Percentiles rank a stretch among this genome's conserved stretches.
Conservation (phyloP, 2,329 filamentous ascomycete genomes). For the Keithomyces neogunnii region DNA sequence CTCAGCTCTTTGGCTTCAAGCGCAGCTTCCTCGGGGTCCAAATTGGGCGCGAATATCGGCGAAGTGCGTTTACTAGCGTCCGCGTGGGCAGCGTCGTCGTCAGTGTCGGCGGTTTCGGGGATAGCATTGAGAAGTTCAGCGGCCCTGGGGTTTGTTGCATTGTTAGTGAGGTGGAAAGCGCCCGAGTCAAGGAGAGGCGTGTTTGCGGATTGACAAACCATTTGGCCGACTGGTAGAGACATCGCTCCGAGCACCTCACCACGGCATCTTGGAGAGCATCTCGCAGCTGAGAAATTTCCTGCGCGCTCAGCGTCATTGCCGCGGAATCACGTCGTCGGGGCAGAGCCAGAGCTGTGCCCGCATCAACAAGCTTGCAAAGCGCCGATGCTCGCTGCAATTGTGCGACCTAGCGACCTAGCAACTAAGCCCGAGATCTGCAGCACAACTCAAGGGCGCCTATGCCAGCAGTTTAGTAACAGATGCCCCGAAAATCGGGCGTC, state of each 20-base stretch:
- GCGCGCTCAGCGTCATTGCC: constrained; percentile 44
- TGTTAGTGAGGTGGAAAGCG: neutral
- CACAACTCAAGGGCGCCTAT: too few species aligned
- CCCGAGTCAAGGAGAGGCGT: neutral
- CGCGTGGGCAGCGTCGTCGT: constrained; percentile 28
- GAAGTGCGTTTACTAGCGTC: constrained; percentile 31
- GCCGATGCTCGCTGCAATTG: too few species aligned
- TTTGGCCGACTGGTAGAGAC: constrained; percentile 93
- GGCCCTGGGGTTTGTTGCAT: constrained; percentile 53
- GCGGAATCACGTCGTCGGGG: neutral
- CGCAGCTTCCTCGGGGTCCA: constrained; percentile 62
- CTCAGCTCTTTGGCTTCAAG: constrained; percentile 73
- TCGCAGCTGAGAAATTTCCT: constrained; percentile 57
- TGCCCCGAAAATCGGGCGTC: neutral
- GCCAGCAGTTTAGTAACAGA: neutral
- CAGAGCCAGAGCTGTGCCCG: neutral
- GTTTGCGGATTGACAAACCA: constrained; percentile 50
- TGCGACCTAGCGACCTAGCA: too few species aligned
- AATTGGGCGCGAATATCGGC: constrained; percentile 44
- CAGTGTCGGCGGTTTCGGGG: constrained; percentile 45
- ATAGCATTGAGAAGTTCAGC: constrained; percentile 88
- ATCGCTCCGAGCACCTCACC: constrained; percentile 85
- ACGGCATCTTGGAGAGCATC: constrained; percentile 75
- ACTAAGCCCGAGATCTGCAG: too few species aligned
- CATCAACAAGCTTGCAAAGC: neutral